Conservation (phyloP, 768 basidiomycete genomes). For the Hypholoma sublateritium region DNA sequence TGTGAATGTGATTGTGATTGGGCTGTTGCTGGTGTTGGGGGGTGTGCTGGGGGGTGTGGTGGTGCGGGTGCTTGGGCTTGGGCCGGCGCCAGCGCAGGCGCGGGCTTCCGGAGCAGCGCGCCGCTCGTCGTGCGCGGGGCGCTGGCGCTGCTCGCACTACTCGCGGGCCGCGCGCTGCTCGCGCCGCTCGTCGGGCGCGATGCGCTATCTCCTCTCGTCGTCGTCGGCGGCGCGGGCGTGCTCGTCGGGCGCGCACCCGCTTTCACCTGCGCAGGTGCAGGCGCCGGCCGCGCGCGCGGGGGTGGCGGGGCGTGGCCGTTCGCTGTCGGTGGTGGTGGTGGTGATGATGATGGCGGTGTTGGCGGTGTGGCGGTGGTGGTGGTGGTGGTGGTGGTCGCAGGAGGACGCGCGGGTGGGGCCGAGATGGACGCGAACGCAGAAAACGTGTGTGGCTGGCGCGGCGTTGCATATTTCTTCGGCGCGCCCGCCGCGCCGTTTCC, state of each 20-base stretch:
- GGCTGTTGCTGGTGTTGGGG: no score
- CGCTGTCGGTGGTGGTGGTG: not conserved
- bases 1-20: no score
- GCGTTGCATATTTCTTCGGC: not conserved
- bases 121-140: no score
- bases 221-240: no score
- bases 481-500: not conserved
- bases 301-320: not conserved
- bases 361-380: not conserved
- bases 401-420: not conserved
- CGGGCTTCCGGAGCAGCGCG: no score
- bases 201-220: no score
- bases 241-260: not conserved
- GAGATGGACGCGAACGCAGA: constrained; percentile 19
- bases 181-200: no score
- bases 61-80: no score
- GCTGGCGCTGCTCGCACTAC: no score
- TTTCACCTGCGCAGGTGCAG: not conserved
- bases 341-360: not conserved
- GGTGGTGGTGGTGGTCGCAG: not conserved
- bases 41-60: no score
- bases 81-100: no score
- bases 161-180: no score
- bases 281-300: not conserved
- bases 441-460: constrained; percentile 19